A percentile compares a stretch with the other conserved stretches of the same genome.
Conservation (phyloP, 2,329 filamentous ascomycete genomes). For the Fusarium longipes region DNA sequence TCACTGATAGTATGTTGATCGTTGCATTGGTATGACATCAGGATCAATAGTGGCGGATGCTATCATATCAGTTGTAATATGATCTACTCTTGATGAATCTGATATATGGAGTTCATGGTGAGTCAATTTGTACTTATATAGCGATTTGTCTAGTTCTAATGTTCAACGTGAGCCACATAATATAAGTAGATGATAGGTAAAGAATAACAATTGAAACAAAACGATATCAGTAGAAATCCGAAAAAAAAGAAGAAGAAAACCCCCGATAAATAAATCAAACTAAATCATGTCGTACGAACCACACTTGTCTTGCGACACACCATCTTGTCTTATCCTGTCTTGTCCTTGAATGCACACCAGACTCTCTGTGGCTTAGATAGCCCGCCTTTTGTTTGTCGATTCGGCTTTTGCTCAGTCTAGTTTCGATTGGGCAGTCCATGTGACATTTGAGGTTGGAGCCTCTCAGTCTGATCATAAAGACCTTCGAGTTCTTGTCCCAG, state of each 20-base stretch:
- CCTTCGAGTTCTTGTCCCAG: not conserved
- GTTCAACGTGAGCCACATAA: not conserved
- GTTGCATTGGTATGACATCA: not conserved
- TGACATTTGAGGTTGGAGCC: not conserved
- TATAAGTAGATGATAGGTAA: not conserved
- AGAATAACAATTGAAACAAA: not conserved
- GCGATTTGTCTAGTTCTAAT: not conserved
- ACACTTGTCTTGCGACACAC: slow-evolving; percentile 13
- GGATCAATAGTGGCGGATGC: not conserved
- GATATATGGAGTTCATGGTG: not conserved
- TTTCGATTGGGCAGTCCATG: not conserved
- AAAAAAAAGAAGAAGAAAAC: too few species aligned
- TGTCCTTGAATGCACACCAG: not conserved
- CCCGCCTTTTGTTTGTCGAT: not conserved
- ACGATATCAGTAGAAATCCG: not conserved
- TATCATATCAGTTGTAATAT: not conserved
- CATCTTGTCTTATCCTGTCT: not conserved
- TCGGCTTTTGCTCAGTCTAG: not conserved
- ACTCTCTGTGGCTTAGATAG: not conserved
- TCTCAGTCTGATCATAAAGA: not conserved
- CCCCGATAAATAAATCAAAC: not conserved
- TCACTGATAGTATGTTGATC: not conserved
- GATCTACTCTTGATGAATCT: not conserved
- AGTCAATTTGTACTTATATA: not conserved
- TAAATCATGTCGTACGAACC: not conserved